Evolutionary conservation across 2,329 filamentous ascomycete genomes (phyloP), one percentile per base, ranked within the genome.

Genomic region (Xylaria sp.): DNA sequence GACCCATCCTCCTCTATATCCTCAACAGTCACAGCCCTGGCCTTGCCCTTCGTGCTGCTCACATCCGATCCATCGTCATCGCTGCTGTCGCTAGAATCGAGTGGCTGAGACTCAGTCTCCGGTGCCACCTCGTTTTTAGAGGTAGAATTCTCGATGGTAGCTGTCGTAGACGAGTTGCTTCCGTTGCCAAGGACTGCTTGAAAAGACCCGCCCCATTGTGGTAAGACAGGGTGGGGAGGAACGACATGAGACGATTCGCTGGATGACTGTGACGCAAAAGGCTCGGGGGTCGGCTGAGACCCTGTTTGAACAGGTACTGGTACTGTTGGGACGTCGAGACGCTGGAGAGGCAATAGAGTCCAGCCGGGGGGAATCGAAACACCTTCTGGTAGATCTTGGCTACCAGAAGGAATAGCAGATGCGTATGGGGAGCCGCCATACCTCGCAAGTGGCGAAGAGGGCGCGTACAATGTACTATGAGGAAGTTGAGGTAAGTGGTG

Each of bases 281-380:
- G 52, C 39, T 59, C 59, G 11, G 55, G 47, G 7, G 52, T 59
- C 48, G 52, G 62, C 39, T 68, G 65, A 7, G 58, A 8, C 13
- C 49, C 62, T 13, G 39, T 19, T 23, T 34, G 64, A 55, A 46
- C 67, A 66, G 61, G 66, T 37, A 13, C 54, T 11, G 68, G 66
- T 37, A 13, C 54, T 11, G 68, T 16, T 51, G 71, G 68, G n/a
- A 73, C 76, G 54, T 82, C 79, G 7, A 83, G 65, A 23, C 83
- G 78, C 63, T 86, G 80, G 1, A 89, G 75, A 23, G 86, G 85
- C 51, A 88, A 74, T 46, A 89, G 72, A 19, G 83, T 82, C 86
- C 86, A 89, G 4, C 86, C 86, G 34, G 80, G 78, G 2, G 86
- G 86, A 18, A 89, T 79, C 4, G 81, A 78, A n/a, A 89, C 78